These are phyloP conservation scores for Pelargonium myrrhifolium DNA, from an alignment of 441 rosid genomes.

Conservation along the genomic window DNA sequence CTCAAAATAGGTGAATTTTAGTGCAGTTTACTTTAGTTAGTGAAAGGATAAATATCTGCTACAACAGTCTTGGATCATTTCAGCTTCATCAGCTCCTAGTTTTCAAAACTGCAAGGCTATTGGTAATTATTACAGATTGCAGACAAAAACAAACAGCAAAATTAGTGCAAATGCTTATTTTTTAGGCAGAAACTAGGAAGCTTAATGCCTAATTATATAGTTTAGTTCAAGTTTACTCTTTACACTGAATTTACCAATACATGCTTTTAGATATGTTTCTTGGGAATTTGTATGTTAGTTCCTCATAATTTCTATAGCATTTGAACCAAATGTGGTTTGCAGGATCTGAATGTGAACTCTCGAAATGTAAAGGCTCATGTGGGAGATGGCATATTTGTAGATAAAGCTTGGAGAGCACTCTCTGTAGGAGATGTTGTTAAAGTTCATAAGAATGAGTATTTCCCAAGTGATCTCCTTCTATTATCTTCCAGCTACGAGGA, in stretches of 20 bases:
- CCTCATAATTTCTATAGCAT: not conserved
- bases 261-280: not conserved
- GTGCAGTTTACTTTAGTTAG: not conserved
- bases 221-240: too few relatives aligned
- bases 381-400: constrained; percentile 51
- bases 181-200: too few relatives aligned
- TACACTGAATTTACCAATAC: not conserved
- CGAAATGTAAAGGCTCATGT: constrained; percentile 54
- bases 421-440: constrained; percentile 80
- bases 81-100: not conserved
- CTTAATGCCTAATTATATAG: too few relatives aligned
- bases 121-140: not conserved
- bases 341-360: constrained; percentile 77
- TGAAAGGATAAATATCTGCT: not conserved
- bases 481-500: constrained; percentile 84
- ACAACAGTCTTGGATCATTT: not conserved
- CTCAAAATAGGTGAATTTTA: not conserved
- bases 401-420: constrained; percentile 63
- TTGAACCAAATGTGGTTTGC: constrained; percentile 20
- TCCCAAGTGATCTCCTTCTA: constrained; percentile 87
- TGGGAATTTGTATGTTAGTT: not conserved
- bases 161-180: not conserved
- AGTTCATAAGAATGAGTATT: constrained; percentile 80
- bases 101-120: not conserved
- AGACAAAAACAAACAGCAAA: not conserved